A percentile compares a stretch with the other conserved stretches of the same genome.
These are phyloP conservation scores for Candida railenensis DNA, from an alignment of 805 yeast genomes.

Conservation along the genomic window DNA sequence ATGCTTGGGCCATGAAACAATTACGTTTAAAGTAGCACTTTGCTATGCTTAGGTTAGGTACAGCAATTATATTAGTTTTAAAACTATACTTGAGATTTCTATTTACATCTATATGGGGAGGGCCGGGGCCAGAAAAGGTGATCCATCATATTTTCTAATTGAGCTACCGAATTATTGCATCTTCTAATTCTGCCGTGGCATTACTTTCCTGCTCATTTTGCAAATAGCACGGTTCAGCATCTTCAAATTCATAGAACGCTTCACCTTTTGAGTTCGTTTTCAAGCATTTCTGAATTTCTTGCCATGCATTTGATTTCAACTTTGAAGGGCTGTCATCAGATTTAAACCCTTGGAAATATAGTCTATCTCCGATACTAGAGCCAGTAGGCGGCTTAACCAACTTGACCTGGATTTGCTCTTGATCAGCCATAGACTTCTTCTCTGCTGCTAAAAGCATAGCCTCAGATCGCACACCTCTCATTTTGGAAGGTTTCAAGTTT, in stretches of 20 bases:
- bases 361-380: conserved; percentile 36
- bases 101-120: too few relatives aligned
- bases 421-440: conserved; percentile 12
- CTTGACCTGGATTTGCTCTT: conserved; percentile 31
- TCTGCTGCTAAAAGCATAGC: conserved; percentile 70
- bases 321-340: conserved; percentile 16
- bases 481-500: conserved; percentile 59
- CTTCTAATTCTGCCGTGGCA: conserved; percentile 7
- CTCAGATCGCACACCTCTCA: conserved; percentile 61
- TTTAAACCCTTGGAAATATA: conserved; percentile 33
- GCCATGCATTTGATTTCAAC: conserved; percentile 36
- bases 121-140: too few relatives aligned
- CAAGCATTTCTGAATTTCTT: conserved; percentile 24
- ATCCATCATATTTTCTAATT: neutral
- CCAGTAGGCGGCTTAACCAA: conserved; percentile 45
- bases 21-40: too few relatives aligned
- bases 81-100: too few relatives aligned
- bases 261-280: conserved; percentile 27
- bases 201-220: conserved; percentile 4
- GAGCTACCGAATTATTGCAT: conserved; percentile 8
- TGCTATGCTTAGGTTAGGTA: too few relatives aligned
- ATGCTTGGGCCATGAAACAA: too few relatives aligned
- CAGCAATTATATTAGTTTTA: too few relatives aligned
- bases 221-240: conserved; percentile 17
- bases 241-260: conserved; percentile 24